Evolutionary conservation across 495 filamentous ascomycete species (phyloP), one percentile per base, ranked within the genome.

Genomic region (Lentithecium fluviatile): DNA sequence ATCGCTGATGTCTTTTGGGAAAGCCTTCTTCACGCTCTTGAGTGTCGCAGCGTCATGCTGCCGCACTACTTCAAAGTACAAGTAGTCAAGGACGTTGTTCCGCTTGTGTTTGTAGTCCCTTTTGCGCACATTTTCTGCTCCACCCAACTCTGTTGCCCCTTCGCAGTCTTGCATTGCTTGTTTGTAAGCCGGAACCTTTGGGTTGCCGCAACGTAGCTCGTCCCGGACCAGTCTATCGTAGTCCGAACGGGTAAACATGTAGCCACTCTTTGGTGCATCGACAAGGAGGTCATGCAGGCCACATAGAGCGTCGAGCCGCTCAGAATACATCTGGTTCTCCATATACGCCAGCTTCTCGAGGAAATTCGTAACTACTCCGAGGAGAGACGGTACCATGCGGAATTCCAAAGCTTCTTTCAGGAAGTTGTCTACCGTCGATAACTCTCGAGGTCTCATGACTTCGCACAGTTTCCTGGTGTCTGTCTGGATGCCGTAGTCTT

Each of bases 201-300:
- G 54, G 4, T 63, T 55, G 11, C 21, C 20, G n/a, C 19, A 21
- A 10, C 26, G 7, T 2, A 34, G 15, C 12, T 11, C 52, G 15
- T 70, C 75, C 58, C 77, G 76, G 15, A 77, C 77, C 32, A 85
- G 78, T 24, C 64, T 43, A 2, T 75, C 57, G 82, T 82, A 90
- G 24, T 81, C 78, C 0, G 76, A 69, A 11, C 83, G 76, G 19
- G 76, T 80, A 32, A 95, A 87, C n/a, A 76, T 74, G 49, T 85
- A 80, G 10, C 92, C 91, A 37, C 88, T 83, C 67, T 97, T 97
- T 13, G 83, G 79, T 13, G 85, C 82, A 66, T 97, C 93, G 5
- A 96, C 89, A 4, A 97, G 74, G 36, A 87, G 77, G 45, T 90
- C 88, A 8, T 95, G 83, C 0, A 97, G 78, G 23, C 79, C 80